Base-by-base conservation (phyloP, 2,329 filamentous ascomycete genomes). In the Xylariaceae sp. region DNA sequence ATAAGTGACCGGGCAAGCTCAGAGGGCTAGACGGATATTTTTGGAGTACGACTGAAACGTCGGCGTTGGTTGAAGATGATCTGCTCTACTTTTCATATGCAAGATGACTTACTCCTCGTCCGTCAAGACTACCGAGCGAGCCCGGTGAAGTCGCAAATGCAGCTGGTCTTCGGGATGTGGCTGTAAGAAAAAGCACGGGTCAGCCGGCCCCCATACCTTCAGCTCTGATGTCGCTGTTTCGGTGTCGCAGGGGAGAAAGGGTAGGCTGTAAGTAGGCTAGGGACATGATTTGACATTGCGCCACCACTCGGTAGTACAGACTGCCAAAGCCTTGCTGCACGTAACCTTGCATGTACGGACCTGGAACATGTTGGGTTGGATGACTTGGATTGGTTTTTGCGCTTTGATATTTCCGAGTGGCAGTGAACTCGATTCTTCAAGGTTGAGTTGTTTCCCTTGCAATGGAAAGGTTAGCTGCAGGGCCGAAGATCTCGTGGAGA, bases 71-170 rank as follows among this genome's bases (percentile, higher is more conserved):
- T n/a, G n/a, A n/a, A n/a, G n/a, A 19, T 29, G 23, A 10, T 22
- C 25, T 22, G 17, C 22, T 22, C 12, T n/a, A 41, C 21, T 21
- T 20, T 14, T 6, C 10, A 33, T 25, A 29, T 20, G 33, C 34
- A 36, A 32, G 37, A 22, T 23, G 19, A 38, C 75, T 68, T 64
- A 80, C 76, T 96, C 92, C 56, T 86, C 77, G 20, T 82, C 75
- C 4, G 89, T 94, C 49, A 96, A 76, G 20, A 93, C 74, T 23
- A 95, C 86, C 20, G 86, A 91, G 50, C 86, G 82, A 36, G 91
- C 90, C 43, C 90, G 83, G 69, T 95, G 91, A 53, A 87, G 74
- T 50, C 90, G 86, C 40, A 95, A 75, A 53, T 81, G 86, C 63
- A 94, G 87, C 52, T 79, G 79, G 63, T 64, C 61, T 54, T 64